Evolutionary conservation across 306 rosid genomes (phyloP).

Genomic region (Abrus pulchellus): DNA sequence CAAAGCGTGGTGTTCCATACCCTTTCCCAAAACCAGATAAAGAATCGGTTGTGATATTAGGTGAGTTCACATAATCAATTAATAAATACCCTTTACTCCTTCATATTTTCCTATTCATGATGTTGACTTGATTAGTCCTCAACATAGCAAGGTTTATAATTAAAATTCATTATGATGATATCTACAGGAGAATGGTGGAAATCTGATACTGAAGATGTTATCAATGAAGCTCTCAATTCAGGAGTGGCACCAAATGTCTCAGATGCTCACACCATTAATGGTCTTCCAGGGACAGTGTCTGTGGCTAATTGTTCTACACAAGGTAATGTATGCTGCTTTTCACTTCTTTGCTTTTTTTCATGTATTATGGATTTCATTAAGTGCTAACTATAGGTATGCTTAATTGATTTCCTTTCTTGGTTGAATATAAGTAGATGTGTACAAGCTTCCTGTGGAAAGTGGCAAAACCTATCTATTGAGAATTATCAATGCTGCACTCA

Average conservation of each 20-base stretch:
- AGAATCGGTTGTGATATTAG: constrained; percentile 70
- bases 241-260: constrained; percentile 88
- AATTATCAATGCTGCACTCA: constrained; percentile 92
- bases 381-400: not conserved
- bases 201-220: constrained; percentile 80
- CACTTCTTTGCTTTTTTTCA: not conserved
- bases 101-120: not conserved
- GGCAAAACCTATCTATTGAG: constrained; percentile 77
- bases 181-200: constrained; percentile 92
- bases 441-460: constrained; percentile 61
- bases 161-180: not conserved
- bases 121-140: not conserved
- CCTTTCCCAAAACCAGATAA: constrained; percentile 81
- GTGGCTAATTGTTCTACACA: constrained; percentile 64
- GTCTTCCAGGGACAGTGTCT: constrained; percentile 68
- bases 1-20: constrained; percentile 83
- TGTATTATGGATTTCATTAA: not conserved
- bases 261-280: constrained; percentile 86
- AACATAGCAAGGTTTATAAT: not conserved
- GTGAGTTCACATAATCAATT: constrained; percentile 43
- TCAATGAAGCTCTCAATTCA: constrained; percentile 74
- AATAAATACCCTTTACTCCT: not conserved
- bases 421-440: constrained; percentile 59
- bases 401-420: not conserved
- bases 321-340: constrained; percentile 43